Evolutionary conservation across 1,284 basidiomycete genomes (phyloP), one percentile per base, ranked within the genome.

Genomic region (Cronartium quercuum): DNA sequence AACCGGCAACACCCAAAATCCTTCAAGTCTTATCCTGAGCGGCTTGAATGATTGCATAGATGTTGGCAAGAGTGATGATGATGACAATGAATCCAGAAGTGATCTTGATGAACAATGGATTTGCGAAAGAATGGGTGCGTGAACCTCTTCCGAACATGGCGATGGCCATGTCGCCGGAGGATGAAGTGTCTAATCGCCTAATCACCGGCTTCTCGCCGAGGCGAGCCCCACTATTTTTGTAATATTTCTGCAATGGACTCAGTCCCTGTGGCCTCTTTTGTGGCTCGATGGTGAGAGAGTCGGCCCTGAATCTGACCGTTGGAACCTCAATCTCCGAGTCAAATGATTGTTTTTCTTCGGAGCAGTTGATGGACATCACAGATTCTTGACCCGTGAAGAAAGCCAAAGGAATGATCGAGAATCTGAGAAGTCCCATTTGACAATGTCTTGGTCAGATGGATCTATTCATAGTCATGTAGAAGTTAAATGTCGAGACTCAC

Each of bases 381-480:
- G 41, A 34, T 44, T 64, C 64, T 40, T 37, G 41, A 10, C 58
- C 60, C 3, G 68, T 51, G 47, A 71, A 71, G 18, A 47, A 63
- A 6, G 61, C 68, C 10, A 71, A 61, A 6, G 68, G 68, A 29
- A 71, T 71, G 24, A 64, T 62, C 34, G 61, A 58, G 41, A 71
- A 71, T 24, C 68, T 71, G n/a, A 35, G 44, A 10, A 0, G n/a
- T n/a, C 51, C n/a, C n/a, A n/a, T n/a, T n/a, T n/a, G n/a, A n/a
- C n/a, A n/a, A n/a, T n/a, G n/a, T n/a, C n/a, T n/a, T n/a, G n/a
- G n/a, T n/a, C n/a, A n/a, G n/a, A n/a, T n/a, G n/a, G n/a, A n/a
- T n/a, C n/a, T n/a, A n/a, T n/a, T n/a, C n/a, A n/a, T n/a, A n/a
- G n/a, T n/a, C n/a, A n/a, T 40, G 35, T 40, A 5, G 34, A 66